Base-by-base conservation (phyloP, 2,329 filamentous ascomycete species). In the Pochonia chlamydosporia region DNA sequence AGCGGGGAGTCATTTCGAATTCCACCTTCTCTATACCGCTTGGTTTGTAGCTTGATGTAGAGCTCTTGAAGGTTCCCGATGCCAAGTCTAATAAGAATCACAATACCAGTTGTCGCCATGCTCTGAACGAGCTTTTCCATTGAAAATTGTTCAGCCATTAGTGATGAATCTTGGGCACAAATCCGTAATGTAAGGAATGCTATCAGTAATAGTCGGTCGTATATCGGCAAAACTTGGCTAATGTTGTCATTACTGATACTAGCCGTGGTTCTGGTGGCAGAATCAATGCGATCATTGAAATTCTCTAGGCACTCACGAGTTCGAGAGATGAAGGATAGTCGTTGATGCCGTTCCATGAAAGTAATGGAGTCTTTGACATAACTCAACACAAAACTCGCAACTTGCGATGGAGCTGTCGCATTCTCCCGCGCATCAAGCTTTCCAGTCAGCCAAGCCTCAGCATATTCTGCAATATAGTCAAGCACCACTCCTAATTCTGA, bases 401-500 rank as follows among this genome's bases (percentile, higher is more conserved):
- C 64, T 14, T 63, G 56, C 3, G 59, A 31, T 24, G 58, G 49
- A 36, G 51, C 52, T 36, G 46, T 48, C n/a, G 51, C 43, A 16
- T 54, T 47, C 4, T 45, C 6, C 4, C 40, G 25, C 3, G 16
- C 11, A 13, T 20, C 18, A 10, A 7, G 14, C 43, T 5, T 28
- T 16, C n/a, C 25, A n/a, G 24, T 23, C 13, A 51, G 7, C 36
- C 16, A 39, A 21, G 41, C 48, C 49, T 64, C 60, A n/a, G 68
- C 48, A 40, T 75, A 67, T 28, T 82, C 78, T 10, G 66, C 59
- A 26, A 84, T 63, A 60, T 73, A 79, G 59, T 85, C 81, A 49
- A 82, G 66, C n/a, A 82, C 62, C 33, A 84, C 68, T 2, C 81
- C 81, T 18, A 84, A 54, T 54, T 85, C 80, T 3, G 81, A 83